A percentile compares a stretch with the other conserved stretches of the same genome.
Evolutionary conservation across 2,329 filamentous ascomycete species (phyloP).

Genomic region (Penicillium sp.): DNA sequence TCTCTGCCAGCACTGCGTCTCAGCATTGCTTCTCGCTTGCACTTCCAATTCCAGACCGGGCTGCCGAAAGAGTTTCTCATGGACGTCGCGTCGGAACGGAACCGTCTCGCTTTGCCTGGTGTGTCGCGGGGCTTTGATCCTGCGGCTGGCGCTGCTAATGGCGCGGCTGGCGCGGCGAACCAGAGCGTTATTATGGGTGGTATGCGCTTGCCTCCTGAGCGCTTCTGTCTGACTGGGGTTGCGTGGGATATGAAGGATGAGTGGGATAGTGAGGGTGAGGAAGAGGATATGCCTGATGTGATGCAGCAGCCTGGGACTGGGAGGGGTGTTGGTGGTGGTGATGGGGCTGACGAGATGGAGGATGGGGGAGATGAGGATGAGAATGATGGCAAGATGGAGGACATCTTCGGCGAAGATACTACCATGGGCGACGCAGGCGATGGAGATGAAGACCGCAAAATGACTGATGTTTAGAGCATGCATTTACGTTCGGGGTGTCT

Average conservation of each 20-base stretch:
- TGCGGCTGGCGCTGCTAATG: slow-evolving; percentile 22
- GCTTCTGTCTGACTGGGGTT: slow-evolving; percentile 59
- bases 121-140: slow-evolving; percentile 52
- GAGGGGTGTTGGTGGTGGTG: slow-evolving; percentile 33
- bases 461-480: slow-evolving; percentile 41
- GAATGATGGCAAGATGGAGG: slow-evolving; percentile 49
- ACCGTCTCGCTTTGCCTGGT: slow-evolving; percentile 53
- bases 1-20: slow-evolving; percentile 58
- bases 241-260: slow-evolving; percentile 59
- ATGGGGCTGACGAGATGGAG: slow-evolving; percentile 35
- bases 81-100: slow-evolving; percentile 57
- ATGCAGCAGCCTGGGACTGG: slow-evolving; percentile 20
- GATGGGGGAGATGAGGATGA: slow-evolving; percentile 42
- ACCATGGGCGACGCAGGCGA: slow-evolving; percentile 39
- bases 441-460: slow-evolving; percentile 42
- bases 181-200: slow-evolving; percentile 49
- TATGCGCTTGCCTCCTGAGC: slow-evolving; percentile 60
- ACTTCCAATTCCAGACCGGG: slow-evolving; percentile 59
- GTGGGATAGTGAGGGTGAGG: slow-evolving; percentile 57
- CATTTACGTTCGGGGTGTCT: neutral
- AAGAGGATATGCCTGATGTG: slow-evolving; percentile 35
- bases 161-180: slow-evolving; percentile 23
- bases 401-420: slow-evolving; percentile 47
- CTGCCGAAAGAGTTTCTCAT: slow-evolving; percentile 63
- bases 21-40: slow-evolving; percentile 59